phyloP scores from a whole-genome alignment of 257 asterid species.

The Fraxinus quadrangulata region DNA sequence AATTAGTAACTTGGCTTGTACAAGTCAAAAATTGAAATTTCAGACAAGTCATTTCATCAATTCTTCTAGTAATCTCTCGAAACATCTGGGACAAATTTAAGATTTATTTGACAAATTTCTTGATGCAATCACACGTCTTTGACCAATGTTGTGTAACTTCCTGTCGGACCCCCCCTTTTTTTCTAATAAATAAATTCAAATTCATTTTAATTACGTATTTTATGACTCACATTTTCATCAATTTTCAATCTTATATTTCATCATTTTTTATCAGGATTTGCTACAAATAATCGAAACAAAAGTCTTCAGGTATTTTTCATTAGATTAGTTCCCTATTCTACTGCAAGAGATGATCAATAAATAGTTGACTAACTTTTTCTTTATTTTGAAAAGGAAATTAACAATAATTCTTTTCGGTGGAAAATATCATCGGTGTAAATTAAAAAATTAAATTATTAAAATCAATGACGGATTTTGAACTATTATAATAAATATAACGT shows the following conservation, averaged over 20 bases:
- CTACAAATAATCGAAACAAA: too few species aligned
- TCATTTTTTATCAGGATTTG: too few species aligned
- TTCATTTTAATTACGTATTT: too few species aligned
- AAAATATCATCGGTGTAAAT: too few species aligned
- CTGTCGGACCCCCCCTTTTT: too few species aligned
- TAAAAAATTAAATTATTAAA: too few species aligned
- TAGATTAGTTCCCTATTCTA: background rate
- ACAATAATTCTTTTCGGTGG: background rate
- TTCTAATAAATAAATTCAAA: too few species aligned
- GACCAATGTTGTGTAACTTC: background rate
- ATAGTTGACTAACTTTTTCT: too few species aligned
- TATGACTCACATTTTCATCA: too few species aligned
- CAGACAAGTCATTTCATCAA: background rate
- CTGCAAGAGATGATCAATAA: background rate
- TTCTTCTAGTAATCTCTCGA: background rate
- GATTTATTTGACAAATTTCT: background rate
- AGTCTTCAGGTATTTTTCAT: background rate
- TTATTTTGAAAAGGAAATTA: too few species aligned
- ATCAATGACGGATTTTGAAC: background rate
- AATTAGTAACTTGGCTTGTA: background rate
- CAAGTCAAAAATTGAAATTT: constrained; percentile 1
- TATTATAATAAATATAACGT: too few species aligned
- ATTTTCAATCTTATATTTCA: too few species aligned
- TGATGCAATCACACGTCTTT: background rate
- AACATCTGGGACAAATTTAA: background rate